phyloP scores from a whole-genome alignment of 1,139 yeast species.

The Protomyces arabidopsidicola region DNA sequence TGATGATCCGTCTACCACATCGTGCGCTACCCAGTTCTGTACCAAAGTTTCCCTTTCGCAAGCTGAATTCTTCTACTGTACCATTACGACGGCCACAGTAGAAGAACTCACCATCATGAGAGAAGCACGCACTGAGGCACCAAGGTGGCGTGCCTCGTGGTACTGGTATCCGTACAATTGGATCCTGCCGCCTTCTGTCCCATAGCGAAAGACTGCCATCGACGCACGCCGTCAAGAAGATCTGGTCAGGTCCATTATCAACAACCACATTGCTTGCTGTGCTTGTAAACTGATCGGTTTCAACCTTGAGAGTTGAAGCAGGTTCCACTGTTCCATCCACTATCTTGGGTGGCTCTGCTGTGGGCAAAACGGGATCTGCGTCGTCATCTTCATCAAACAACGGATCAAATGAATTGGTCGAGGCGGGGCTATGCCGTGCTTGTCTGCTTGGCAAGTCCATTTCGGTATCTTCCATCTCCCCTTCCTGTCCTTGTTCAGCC shows the following conservation, averaged over 20 bases:
- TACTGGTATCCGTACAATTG: slow-evolving; percentile 55
- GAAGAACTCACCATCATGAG: slow-evolving; percentile 69
- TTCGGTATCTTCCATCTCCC: not conserved
- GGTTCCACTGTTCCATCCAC: not conserved
- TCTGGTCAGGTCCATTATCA: slow-evolving; percentile 31
- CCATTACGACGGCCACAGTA: slow-evolving; percentile 88
- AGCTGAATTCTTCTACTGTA: slow-evolving; percentile 67
- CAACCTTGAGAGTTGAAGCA: not conserved
- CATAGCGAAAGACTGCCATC: slow-evolving; percentile 80
- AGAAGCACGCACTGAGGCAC: slow-evolving; percentile 85
- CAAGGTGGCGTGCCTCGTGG: slow-evolving; percentile 81
- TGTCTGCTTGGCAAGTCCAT: not conserved
- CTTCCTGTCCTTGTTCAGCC: not conserved
- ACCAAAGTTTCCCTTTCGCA: slow-evolving; percentile 53
- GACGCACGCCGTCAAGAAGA: slow-evolving; percentile 73
- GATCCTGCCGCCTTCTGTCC: slow-evolving; percentile 60
- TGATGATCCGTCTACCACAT: slow-evolving; percentile 47
- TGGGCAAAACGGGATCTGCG: slow-evolving; percentile 38
- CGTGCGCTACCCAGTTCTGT: slow-evolving; percentile 41
- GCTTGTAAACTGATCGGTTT: not conserved
- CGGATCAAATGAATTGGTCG: slow-evolving; percentile 61
- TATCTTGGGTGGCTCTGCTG: not conserved
- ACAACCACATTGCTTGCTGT: not conserved
- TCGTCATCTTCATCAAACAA: slow-evolving; percentile 77
- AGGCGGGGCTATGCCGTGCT: slow-evolving; percentile 5